These are phyloP conservation scores for Globisporangium cystogenes DNA, from an alignment of 352 stramenopile species.

Conservation along the genomic window DNA sequence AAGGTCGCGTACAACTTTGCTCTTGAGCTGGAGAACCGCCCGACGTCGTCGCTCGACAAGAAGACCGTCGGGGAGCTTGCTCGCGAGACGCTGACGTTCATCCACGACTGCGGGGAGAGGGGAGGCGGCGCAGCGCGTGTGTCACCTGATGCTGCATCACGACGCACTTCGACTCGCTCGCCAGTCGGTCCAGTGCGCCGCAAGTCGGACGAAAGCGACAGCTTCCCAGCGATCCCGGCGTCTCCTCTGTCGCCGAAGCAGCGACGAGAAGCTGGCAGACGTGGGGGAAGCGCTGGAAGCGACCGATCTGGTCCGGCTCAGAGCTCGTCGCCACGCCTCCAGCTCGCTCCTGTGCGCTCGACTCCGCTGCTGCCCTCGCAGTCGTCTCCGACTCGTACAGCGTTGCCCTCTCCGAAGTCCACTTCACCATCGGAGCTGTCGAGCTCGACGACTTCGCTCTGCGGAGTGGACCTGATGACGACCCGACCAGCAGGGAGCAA, in stretches of 20 bases:
- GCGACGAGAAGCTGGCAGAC: background rate
- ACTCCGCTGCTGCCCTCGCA: slow-evolving; percentile 5
- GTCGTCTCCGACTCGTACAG: background rate
- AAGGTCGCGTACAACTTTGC: slow-evolving; percentile 55
- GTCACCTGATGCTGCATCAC: background rate
- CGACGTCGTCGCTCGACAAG: slow-evolving; percentile 22
- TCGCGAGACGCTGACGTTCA: slow-evolving; percentile 45
- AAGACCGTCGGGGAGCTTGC: slow-evolving; percentile 60
- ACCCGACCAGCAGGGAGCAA: slow-evolving; percentile 27
- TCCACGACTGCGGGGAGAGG: slow-evolving; percentile 25
- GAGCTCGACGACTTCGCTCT: slow-evolving; percentile 2
- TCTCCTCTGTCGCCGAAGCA: slow-evolving; percentile 1
- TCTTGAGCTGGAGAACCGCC: slow-evolving; percentile 36
- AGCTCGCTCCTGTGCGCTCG: slow-evolving; percentile 8
- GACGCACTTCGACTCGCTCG: background rate
- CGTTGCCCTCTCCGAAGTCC: slow-evolving; percentile 1
- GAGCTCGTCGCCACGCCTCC: background rate
- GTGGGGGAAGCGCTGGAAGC: background rate
- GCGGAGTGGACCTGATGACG: slow-evolving; percentile 24
- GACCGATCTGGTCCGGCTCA: background rate
- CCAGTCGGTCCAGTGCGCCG: background rate
- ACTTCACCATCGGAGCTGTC: background rate
- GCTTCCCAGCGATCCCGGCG: slow-evolving; percentile 3
- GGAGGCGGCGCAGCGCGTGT: background rate
- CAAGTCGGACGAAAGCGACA: background rate